Evolutionary conservation across 2,329 filamentous ascomycete genomes (phyloP).

Genomic region (Penicillium olsonii): DNA sequence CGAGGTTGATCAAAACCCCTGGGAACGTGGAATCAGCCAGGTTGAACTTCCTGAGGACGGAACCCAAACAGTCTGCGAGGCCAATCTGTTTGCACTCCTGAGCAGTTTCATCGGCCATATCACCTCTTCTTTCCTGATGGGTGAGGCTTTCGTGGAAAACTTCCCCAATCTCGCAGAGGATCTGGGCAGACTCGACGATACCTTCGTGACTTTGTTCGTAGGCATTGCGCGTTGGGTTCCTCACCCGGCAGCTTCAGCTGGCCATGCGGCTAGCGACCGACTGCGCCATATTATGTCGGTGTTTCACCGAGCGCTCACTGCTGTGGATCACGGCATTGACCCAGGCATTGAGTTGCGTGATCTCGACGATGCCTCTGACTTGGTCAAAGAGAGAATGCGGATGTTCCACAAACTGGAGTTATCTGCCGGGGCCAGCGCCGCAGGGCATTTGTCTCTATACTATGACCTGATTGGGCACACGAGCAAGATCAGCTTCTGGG

Average conservation of each 20-base stretch:
- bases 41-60: constrained; percentile 46
- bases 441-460: constrained; percentile 51
- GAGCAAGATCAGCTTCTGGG: constrained; percentile 55
- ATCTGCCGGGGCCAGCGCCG: constrained; percentile 39
- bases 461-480: constrained; percentile 59
- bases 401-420: constrained; percentile 42
- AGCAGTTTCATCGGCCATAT: constrained; percentile 59
- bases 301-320: constrained; percentile 47
- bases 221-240: constrained; percentile 60
- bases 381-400: constrained; percentile 46
- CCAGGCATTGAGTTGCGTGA: constrained; percentile 49
- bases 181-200: constrained; percentile 57
- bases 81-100: constrained; percentile 54
- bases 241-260: constrained; percentile 51
- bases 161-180: constrained; percentile 57
- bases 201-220: constrained; percentile 55
- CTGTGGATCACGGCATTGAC: constrained; percentile 44
- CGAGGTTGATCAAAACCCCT: constrained; percentile 61
- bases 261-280: constrained; percentile 49
- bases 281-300: constrained; percentile 44
- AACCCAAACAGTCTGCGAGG: constrained; percentile 51
- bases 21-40: constrained; percentile 57
- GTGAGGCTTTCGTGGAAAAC: constrained; percentile 53
- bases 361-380: constrained; percentile 51
- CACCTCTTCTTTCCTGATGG: constrained; percentile 52